Conservation (phyloP, 208 protist species). For the Angomonas ambiguus region DNA sequence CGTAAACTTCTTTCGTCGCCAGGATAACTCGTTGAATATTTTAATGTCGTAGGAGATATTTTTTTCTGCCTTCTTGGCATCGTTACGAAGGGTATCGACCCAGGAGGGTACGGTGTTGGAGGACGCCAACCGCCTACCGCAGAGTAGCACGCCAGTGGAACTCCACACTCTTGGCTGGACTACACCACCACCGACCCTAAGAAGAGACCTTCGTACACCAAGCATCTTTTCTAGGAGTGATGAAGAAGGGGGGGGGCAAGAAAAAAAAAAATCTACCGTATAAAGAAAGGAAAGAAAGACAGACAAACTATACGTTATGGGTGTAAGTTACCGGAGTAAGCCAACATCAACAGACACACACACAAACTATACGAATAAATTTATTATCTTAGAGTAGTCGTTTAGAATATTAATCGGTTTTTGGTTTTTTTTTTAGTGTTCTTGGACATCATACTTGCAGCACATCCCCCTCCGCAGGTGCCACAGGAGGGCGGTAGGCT, state of each 20-base stretch:
- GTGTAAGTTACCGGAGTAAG: too few species aligned
- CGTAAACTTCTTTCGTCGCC: conserved; percentile 60
- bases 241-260: background rate
- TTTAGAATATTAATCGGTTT: background rate
- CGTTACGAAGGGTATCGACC: conserved; percentile 62
- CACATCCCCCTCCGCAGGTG: conserved; percentile 28
- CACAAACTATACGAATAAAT: background rate
- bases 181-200: background rate
- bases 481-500: conserved; percentile 48
- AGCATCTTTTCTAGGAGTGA: background rate
- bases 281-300: background rate
- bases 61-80: conserved; percentile 67
- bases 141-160: background rate
- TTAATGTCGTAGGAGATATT: conserved; percentile 85
- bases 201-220: background rate
- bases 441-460: conserved; percentile 17
- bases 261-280: background rate
- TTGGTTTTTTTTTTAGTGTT: background rate
- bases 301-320: too few species aligned
- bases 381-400: background rate
- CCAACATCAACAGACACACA: too few species aligned
- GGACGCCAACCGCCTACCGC: background rate
- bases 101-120: conserved; percentile 34
- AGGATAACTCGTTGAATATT: conserved; percentile 83
- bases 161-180: background rate